phyloP scores from a whole-genome alignment of 176 grass and related monocot species.

The barley (Hordeum vulgare) region MorexV3_pseudomolecules_assembly NC_058519.1:172112317-172112816 shows the following conservation, averaged over 20 bases:
- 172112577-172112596: neutral
- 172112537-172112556: neutral
- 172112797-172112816: slow-evolving; percentile 25
- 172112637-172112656: neutral
- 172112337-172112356: neutral
- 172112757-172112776: slow-evolving; percentile 21
- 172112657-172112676: slow-evolving; percentile 14
- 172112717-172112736: slow-evolving; percentile 67
- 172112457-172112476: neutral
- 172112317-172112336: neutral
- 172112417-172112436: neutral
- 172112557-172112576: neutral
- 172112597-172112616: neutral
- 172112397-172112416: neutral
- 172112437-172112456: neutral
- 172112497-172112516: slow-evolving; percentile 7
- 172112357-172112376: neutral
- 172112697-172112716: slow-evolving; percentile 76
- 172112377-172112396: slow-evolving; percentile 7
- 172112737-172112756: slow-evolving; percentile 97
- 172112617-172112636: neutral
- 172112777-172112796: slow-evolving; percentile 18
- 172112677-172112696: slow-evolving; percentile 56
- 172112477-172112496: neutral
- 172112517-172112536: slow-evolving; percentile 6